Percentiles rank a stretch among this genome's conserved stretches.
Conservation (phyloP, 148 eudicot genomes). For the Arctostaphylos glauca region DNA sequence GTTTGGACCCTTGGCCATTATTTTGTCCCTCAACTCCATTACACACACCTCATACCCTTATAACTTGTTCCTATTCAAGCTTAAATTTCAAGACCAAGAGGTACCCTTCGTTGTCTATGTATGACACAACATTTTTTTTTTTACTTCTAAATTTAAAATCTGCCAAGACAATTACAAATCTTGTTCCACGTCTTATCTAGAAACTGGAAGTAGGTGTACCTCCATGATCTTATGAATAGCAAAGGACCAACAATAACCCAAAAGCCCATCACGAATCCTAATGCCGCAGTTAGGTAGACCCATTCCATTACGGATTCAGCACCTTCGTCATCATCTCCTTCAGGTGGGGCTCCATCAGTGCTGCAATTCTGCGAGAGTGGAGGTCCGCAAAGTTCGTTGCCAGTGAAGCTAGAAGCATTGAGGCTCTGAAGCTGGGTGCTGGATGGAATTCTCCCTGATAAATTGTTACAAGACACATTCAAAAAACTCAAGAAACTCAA, state of each 20-base stretch:
- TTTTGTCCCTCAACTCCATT: no score
- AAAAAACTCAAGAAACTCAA: background rate
- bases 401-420: background rate
- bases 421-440: conserved; percentile 4
- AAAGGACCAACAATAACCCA: background rate
- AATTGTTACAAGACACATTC: background rate
- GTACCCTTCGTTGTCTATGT: background rate
- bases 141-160: background rate
- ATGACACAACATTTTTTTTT: background rate
- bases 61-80: background rate
- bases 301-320: background rate
- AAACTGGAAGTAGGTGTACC: background rate
- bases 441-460: background rate
- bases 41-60: no score
- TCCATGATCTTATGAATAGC: background rate
- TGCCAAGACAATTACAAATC: background rate
- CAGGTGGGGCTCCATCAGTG: background rate
- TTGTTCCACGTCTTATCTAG: background rate
- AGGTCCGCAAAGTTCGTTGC: background rate
- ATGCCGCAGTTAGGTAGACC: background rate
- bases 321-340: background rate
- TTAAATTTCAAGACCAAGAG: background rate
- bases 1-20: no score
- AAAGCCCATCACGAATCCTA: background rate
- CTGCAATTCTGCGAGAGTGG: background rate